Percentiles rank a stretch among this genome's conserved stretches.
These are phyloP conservation scores for Monilinia fructicola DNA, from an alignment of 2,329 filamentous ascomycete genomes.

Conservation along the genomic window DNA sequence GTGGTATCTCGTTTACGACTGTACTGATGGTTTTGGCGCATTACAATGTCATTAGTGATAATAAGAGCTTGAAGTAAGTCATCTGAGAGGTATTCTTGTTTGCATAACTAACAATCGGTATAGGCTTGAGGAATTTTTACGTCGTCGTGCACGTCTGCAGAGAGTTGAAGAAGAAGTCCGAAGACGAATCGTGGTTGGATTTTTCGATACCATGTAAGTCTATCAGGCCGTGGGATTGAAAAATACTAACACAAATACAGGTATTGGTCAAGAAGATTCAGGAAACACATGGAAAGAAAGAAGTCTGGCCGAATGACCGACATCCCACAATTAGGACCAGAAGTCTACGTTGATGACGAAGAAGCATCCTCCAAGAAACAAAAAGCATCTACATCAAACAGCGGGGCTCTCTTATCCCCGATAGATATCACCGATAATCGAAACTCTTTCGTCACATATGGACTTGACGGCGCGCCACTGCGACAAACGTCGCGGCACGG, in stretches of 20 bases:
- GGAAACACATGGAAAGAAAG: constrained; percentile 70
- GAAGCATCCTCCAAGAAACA: constrained; percentile 42
- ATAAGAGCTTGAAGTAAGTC: constrained; percentile 79
- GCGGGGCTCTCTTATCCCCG: constrained; percentile 32
- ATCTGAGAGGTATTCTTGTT: neutral
- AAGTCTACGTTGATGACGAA: constrained; percentile 86
- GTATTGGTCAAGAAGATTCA: constrained; percentile 82
- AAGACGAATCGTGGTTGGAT: constrained; percentile 84
- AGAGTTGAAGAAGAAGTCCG: constrained; percentile 93
- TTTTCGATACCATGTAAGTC: constrained; percentile 83
- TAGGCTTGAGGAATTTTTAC: constrained; percentile 89
- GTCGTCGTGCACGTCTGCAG: constrained; percentile 84
- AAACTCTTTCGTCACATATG: constrained; percentile 37
- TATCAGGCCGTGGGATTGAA: neutral
- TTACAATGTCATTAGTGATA: constrained; percentile 98
- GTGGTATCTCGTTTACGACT: constrained; percentile 86
- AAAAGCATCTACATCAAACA: constrained; percentile 27
- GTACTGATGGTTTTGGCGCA: constrained; percentile 95
- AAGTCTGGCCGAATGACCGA: constrained; percentile 72
- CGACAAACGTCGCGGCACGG: constrained; percentile 32
- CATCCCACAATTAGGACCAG: constrained; percentile 77
- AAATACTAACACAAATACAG: constrained; percentile 43
- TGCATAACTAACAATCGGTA: constrained; percentile 37
- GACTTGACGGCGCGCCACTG: constrained; percentile 34
- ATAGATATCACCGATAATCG: constrained; percentile 32